A percentile compares a stretch with the other conserved stretches of the same genome.
These are phyloP conservation scores for Trametes meyenii DNA, from an alignment of 768 basidiomycete species.

Conservation along the genomic window DNA sequence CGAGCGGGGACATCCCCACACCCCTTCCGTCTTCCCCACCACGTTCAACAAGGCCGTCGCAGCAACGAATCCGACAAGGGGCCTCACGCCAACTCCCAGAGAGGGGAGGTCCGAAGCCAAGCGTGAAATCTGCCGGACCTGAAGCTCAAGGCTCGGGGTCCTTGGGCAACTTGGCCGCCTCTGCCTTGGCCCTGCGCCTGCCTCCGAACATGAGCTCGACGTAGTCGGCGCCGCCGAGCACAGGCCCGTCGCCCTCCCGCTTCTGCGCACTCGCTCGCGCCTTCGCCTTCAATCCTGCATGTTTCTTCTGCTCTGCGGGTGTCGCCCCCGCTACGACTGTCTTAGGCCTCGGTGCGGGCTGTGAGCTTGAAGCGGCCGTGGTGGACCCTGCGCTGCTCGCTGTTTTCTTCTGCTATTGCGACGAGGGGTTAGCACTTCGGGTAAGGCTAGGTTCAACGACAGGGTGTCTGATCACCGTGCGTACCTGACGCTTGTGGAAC, in stretches of 20 bases:
- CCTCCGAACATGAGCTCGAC: constrained; percentile 72
- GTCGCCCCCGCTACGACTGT: constrained; percentile 25
- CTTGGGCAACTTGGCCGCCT: constrained; percentile 62
- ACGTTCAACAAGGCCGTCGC: too few species aligned
- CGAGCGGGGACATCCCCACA: too few species aligned
- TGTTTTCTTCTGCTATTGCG: constrained; percentile 31
- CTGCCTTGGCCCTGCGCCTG: constrained; percentile 65
- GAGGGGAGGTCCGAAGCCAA: too few species aligned
- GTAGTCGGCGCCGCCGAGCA: constrained; percentile 79
- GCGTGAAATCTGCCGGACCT: not conserved
- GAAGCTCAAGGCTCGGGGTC: constrained; percentile 16
- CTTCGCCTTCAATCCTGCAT: constrained; percentile 51
- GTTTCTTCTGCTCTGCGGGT: constrained; percentile 45
- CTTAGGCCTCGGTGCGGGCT: constrained; percentile 14
- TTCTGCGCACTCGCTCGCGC: constrained; percentile 28
- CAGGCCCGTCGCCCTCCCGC: constrained; percentile 38
- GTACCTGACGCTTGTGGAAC: constrained; percentile 60
- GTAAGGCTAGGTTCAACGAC: too few species aligned
- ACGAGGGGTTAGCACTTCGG: not conserved
- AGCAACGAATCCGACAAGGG: too few species aligned
- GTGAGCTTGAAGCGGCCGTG: constrained; percentile 1
- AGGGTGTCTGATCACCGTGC: constrained; percentile 17
- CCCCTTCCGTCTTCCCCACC: too few species aligned
- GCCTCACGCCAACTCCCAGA: too few species aligned
- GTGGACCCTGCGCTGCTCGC: constrained; percentile 14